Base-by-base conservation (phyloP, 2,329 filamentous ascomycete species). In the Fonsecaea erecta region DNA sequence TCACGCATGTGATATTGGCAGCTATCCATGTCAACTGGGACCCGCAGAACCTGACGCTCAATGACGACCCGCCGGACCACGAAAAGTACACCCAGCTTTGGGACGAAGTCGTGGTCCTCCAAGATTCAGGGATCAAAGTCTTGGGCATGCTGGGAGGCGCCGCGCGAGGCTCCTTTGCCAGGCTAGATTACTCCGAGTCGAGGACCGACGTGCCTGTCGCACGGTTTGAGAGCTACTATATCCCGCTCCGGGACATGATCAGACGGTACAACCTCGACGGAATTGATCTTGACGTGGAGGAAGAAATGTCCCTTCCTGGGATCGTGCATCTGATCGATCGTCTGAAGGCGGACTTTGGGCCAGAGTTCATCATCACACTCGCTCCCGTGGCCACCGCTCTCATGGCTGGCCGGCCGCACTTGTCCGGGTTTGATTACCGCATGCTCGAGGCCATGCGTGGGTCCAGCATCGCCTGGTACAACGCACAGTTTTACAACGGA, bases 401-500 rank as follows among this genome's bases (percentile, higher is more conserved):
- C 43, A 78, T 92, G 64, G 75, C 76, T 32, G 78, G 84, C 11
- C 78, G 88, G 28, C 76, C 76, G 14, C 84, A 89, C 46, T 83
- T 96, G 2, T 93, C 89, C 65, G 93, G 93, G 0, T 97, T 97
- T 76, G 85, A 87, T 75, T 97, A 97, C 77, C 83, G 87, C 52
- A 82, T 87, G 11, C 83, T 97, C 1, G 92, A 96, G 75, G 82
- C 84, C 11, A 83, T 86, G 76, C 82, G 86, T 5, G 88, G 89
- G 0, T 77, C 77, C 16, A 84, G 89, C 51, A 90, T 97, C 30
- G 83, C 84, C 2, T 97, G 92, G 87, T 97, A 97, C 77, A 97
- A 97, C 74, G 84, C 89, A 5, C 93, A 97, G 74, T 96, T 97
- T 77, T 97, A 97, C 82, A 95, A 91, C 74, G 92, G 92, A 1